phyloP scores from a whole-genome alignment of 495 filamentous ascomycete genomes.

The Podospora australis region DNA sequence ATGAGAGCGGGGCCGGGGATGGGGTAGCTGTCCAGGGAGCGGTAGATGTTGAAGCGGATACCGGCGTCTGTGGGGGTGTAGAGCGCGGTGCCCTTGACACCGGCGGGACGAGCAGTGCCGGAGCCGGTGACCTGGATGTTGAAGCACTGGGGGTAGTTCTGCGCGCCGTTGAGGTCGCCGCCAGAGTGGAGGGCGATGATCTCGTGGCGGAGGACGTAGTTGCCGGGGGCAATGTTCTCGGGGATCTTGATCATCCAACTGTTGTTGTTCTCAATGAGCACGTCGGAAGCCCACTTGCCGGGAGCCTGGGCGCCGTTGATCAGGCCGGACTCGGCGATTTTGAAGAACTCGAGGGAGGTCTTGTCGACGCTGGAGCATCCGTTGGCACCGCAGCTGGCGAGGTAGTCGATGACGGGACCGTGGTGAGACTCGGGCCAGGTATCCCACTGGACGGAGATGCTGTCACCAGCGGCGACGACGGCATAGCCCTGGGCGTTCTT shows the following conservation, averaged over 20 bases:
- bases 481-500: slow-evolving; percentile 35
- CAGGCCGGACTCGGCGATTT: slow-evolving; percentile 62
- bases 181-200: slow-evolving; percentile 72
- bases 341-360: slow-evolving; percentile 64
- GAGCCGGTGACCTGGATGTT: slow-evolving; percentile 65
- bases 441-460: slow-evolving; percentile 42
- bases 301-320: slow-evolving; percentile 41
- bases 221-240: slow-evolving; percentile 52
- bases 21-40: slow-evolving; percentile 36
- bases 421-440: slow-evolving; percentile 41
- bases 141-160: slow-evolving; percentile 76
- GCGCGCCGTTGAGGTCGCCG: slow-evolving; percentile 56
- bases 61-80: slow-evolving; percentile 58
- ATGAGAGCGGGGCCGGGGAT: slow-evolving; percentile 45
- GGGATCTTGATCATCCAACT: slow-evolving; percentile 66
- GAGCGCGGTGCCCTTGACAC: slow-evolving; percentile 52
- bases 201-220: slow-evolving; percentile 77
- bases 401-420: slow-evolving; percentile 66
- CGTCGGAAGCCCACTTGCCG: slow-evolving; percentile 41
- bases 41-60: slow-evolving; percentile 60
- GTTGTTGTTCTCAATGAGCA: slow-evolving; percentile 63
- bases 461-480: slow-evolving; percentile 38
- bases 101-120: slow-evolving; percentile 53
- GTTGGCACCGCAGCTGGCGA: slow-evolving; percentile 62
- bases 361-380: slow-evolving; percentile 62